phyloP scores from a whole-genome alignment of 2,329 filamentous ascomycete species.

The Colletotrichum brevisporum region DNA sequence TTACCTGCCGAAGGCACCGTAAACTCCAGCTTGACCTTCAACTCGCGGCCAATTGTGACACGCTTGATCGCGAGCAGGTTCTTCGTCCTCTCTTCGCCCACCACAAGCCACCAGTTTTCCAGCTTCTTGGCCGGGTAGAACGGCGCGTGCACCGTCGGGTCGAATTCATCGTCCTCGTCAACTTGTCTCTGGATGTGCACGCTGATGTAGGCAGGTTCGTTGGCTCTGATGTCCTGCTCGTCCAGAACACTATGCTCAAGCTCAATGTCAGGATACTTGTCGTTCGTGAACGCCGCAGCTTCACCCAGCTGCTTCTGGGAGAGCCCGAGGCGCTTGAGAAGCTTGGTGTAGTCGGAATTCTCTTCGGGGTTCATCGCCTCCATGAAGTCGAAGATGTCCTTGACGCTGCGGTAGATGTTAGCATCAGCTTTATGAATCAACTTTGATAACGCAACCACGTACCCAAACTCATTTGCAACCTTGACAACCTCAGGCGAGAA shows the following conservation, averaged over 20 bases:
- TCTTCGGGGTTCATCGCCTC: slow-evolving; percentile 98
- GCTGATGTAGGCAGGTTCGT: slow-evolving; percentile 84
- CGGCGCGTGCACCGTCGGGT: slow-evolving; percentile 90
- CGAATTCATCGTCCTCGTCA: slow-evolving; percentile 76
- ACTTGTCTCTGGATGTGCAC: slow-evolving; percentile 89
- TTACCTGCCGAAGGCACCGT: slow-evolving; percentile 87
- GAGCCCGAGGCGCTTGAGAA: slow-evolving; percentile 84
- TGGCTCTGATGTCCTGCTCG: slow-evolving; percentile 82
- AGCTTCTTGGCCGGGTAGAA: slow-evolving; percentile 94
- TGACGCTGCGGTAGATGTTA: slow-evolving; percentile 70
- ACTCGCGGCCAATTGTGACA: slow-evolving; percentile 84
- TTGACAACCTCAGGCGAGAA: slow-evolving; percentile 88
- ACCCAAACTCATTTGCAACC: slow-evolving; percentile 83
- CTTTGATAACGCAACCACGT: slow-evolving; percentile 55
- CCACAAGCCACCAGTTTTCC: slow-evolving; percentile 99
- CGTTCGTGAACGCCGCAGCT: slow-evolving; percentile 95
- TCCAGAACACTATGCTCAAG: slow-evolving; percentile 91
- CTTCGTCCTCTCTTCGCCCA: slow-evolving; percentile 92
- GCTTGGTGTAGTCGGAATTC: slow-evolving; percentile 82
- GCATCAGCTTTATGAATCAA: slow-evolving; percentile 48
- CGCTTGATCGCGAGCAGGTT: slow-evolving; percentile 93
- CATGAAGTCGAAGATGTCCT: slow-evolving; percentile 98
- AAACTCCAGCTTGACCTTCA: slow-evolving; percentile 88
- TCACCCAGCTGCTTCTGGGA: slow-evolving; percentile 86
- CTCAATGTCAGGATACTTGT: slow-evolving; percentile 95